Conservation (phyloP, 306 rosid genomes). For the Quercus parvula region DNA sequence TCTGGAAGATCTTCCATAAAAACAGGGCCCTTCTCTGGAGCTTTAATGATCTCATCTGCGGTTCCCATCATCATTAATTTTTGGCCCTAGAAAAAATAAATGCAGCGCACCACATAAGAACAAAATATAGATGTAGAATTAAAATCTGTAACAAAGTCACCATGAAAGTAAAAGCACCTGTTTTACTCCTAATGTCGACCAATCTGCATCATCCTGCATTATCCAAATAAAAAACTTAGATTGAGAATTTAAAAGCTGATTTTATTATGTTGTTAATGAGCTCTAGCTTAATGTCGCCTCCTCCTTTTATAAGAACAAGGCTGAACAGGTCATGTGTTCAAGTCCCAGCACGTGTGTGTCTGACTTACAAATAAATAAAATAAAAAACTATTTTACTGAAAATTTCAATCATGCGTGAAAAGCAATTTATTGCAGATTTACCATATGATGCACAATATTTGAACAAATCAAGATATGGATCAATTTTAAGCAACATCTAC, state of each 20-base stretch:
- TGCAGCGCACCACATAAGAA: slow-evolving; percentile 5
- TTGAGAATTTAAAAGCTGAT: slow-evolving; percentile 2
- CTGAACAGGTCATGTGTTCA: background rate
- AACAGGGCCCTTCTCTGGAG: slow-evolving; percentile 91
- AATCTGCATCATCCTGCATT: slow-evolving; percentile 92
- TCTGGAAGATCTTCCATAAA: slow-evolving; percentile 98
- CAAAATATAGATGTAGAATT: background rate
- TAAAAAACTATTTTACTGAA: background rate
- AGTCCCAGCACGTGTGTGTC: background rate
- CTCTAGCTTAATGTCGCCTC: background rate
- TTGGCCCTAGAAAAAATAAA: slow-evolving; percentile 70
- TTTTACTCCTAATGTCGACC: slow-evolving; percentile 85
- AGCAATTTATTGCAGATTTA: background rate
- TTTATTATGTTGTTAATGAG: background rate
- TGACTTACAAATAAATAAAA: background rate
- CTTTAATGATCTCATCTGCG: slow-evolving; percentile 84
- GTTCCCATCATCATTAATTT: slow-evolving; percentile 99
- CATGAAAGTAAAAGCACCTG: slow-evolving; percentile 42
- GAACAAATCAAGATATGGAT: background rate
- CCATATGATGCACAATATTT: background rate
- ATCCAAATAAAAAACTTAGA: background rate
- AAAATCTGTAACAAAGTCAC: slow-evolving; percentile 3
- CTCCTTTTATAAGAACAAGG: background rate
- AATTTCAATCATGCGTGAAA: background rate
- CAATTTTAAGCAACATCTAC: background rate